Percentiles rank a stretch among this genome's conserved stretches.
Evolutionary conservation across 257 asterid genomes (phyloP).

Genomic region (Paraleonurus japonicus): DNA sequence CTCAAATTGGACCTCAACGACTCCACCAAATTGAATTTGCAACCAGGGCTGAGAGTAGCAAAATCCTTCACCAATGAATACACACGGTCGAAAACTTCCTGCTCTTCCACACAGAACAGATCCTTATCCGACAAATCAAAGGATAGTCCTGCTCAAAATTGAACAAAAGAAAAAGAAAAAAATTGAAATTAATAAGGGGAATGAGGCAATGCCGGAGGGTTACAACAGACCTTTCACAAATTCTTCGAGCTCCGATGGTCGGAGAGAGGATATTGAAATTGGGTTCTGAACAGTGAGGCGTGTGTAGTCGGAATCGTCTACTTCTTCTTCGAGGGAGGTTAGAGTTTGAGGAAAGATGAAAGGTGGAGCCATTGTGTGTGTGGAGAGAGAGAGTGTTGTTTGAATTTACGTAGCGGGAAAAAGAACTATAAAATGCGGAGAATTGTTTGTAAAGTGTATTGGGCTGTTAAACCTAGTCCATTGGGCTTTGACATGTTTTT

Average conservation of each 20-base stretch:
- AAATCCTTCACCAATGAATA: conserved; percentile 82
- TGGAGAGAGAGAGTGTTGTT: conserved; percentile 7
- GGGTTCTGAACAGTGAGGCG: conserved; percentile 55
- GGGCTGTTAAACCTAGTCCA: neutral
- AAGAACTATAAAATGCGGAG: neutral
- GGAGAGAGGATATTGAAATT: conserved; percentile 43
- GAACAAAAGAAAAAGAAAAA: neutral
- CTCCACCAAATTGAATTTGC: conserved; percentile 84
- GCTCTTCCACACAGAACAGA: conserved; percentile 85
- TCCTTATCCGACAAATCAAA: conserved; percentile 93
- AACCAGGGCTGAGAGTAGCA: conserved; percentile 41
- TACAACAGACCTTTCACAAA: conserved; percentile 69
- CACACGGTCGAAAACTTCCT: conserved; percentile 78
- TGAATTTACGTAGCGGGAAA: too few relatives aligned
- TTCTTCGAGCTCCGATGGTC: conserved; percentile 75
- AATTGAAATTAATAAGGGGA: neutral
- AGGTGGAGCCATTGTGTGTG: conserved; percentile 54
- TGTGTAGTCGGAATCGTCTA: conserved; percentile 32
- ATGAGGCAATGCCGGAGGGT: neutral
- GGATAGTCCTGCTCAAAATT: conserved; percentile 52
- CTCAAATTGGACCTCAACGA: conserved; percentile 87
- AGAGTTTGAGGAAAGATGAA: conserved; percentile 76
- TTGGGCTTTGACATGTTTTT: neutral
- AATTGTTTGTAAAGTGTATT: neutral
- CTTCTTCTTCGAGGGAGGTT: conserved; percentile 60